These are phyloP conservation scores for Ceratobasidium sp. DNA, from an alignment of 1,284 basidiomycete species.

Conservation along the genomic window DNA sequence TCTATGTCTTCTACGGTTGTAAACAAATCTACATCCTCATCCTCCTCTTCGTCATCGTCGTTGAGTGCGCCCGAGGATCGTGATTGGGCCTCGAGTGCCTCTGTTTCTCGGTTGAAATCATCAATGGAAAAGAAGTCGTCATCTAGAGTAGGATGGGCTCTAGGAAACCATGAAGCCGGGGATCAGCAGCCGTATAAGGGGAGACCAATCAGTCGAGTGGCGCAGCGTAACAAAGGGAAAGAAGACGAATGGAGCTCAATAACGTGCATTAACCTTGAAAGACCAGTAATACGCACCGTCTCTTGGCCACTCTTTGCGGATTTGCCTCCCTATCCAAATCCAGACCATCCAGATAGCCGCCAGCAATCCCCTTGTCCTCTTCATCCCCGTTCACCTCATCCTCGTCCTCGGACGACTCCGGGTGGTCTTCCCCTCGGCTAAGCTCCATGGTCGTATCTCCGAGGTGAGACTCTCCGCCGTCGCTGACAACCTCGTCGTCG, in stretches of 20 bases:
- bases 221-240: background rate
- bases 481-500: conserved; percentile 56
- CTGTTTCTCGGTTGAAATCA: conserved; percentile 88
- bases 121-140: conserved; percentile 94
- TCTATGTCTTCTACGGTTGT: conserved; percentile 63
- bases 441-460: conserved; percentile 40
- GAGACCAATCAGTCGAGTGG: no score
- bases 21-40: conserved; percentile 76
- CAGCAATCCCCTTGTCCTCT: conserved; percentile 56
- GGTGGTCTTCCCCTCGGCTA: conserved; percentile 15
- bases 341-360: conserved; percentile 56
- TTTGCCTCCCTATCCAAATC: conserved; percentile 56
- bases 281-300: background rate
- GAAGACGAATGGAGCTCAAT: conserved; percentile 9
- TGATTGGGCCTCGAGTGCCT: conserved; percentile 77
- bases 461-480: conserved; percentile 53
- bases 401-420: conserved; percentile 43
- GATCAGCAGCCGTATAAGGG: no score
- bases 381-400: conserved; percentile 56
- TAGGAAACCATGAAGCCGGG: background rate
- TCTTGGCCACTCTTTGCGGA: conserved; percentile 13
- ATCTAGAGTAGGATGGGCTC: conserved; percentile 74
- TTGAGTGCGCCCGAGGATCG: conserved; percentile 69
- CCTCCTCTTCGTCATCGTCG: conserved; percentile 63
- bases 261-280: background rate